phyloP scores from a whole-genome alignment of 2,329 filamentous ascomycete genomes.

The Ascochyta koolunga region DNA sequence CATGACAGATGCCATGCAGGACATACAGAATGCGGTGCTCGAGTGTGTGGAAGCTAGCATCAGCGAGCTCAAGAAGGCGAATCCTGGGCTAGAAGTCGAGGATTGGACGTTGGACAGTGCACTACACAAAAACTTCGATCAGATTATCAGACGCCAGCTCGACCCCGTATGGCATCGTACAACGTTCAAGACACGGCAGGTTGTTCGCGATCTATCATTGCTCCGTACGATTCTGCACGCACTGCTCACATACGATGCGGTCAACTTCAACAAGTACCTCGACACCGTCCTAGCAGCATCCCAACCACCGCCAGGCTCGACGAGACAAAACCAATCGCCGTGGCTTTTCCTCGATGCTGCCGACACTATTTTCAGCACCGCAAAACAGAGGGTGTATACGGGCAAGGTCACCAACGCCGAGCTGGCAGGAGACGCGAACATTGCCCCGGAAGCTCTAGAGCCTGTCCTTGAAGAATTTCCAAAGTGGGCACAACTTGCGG shows the following conservation, averaged over 20 bases:
- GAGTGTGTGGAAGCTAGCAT: constrained; percentile 97
- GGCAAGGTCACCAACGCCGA: constrained; percentile 69
- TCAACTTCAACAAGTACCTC: constrained; percentile 89
- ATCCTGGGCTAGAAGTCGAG: constrained; percentile 89
- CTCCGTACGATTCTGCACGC: constrained; percentile 81
- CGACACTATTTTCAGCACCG: constrained; percentile 90
- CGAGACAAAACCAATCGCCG: constrained; percentile 84
- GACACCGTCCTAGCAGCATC: constrained; percentile 94
- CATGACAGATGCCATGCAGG: constrained; percentile 92
- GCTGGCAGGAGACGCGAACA: constrained; percentile 52
- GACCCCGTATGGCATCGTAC: constrained; percentile 98
- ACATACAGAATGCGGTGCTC: constrained; percentile 92
- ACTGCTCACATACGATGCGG: constrained; percentile 84
- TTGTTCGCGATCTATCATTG: constrained; percentile 86
- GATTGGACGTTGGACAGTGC: constrained; percentile 97
- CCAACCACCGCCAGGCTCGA: constrained; percentile 85
- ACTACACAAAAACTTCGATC: constrained; percentile 88
- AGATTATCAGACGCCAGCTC: constrained; percentile 84
- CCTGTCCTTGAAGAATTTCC: constrained; percentile 92
- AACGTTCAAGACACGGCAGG: constrained; percentile 92
- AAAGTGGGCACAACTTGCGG: constrained; percentile 89
- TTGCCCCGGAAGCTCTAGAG: constrained; percentile 66
- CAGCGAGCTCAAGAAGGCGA: constrained; percentile 88
- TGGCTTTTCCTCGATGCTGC: constrained; percentile 97
- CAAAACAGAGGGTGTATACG: constrained; percentile 85